Evolutionary conservation across 768 basidiomycete species (phyloP), one percentile per base, ranked within the genome.

Genomic region (Clitopilus hobsonii): DNA sequence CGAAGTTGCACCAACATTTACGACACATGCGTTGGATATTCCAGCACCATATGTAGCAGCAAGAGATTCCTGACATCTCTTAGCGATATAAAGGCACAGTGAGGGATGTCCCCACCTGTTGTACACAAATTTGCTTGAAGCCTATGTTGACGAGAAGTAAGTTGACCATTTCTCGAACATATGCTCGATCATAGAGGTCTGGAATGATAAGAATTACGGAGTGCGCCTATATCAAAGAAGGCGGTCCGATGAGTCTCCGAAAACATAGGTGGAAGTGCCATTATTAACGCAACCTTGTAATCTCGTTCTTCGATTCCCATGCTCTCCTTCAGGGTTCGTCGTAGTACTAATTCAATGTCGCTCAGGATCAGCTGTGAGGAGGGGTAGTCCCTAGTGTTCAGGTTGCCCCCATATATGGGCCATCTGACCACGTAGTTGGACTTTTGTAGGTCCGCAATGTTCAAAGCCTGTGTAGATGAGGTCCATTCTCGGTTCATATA

Each of bases 31-130:
- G 62, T 86, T 89, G 0, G 92, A 92, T 51, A 98, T 86, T 6
- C 96, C 96, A 6, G 96, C 94, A 20, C 95, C 95, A 66, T 95
- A 98, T 0, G 93, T 93, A 3, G 95, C 94, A 28, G 91, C 90
- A 36, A 96, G 75, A 3, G 93, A 89, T 76, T 97, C 95, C 92
- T 97, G 58, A n/a, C n/a, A n/a, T n/a, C n/a, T n/a, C n/a, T n/a
- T n/a, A n/a, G n/a, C n/a, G n/a, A n/a, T n/a, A n/a, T n/a, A n/a
- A n/a, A n/a, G n/a, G n/a, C n/a, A n/a, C n/a, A n/a, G 49, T 16
- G 24, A 4, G 49, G 6, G 10, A 7, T 51, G 10, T 16, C 52
- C 74, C 57, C 60, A 88, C 94, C 79, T 98, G 97, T 68, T 96
- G 93, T 3, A 89, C 84, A 61, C 90, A 94, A 27, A 98, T 70